These are phyloP conservation scores for Populus deltoides DNA, from an alignment of 345 rosid species.

Conservation along the genomic window DNA sequence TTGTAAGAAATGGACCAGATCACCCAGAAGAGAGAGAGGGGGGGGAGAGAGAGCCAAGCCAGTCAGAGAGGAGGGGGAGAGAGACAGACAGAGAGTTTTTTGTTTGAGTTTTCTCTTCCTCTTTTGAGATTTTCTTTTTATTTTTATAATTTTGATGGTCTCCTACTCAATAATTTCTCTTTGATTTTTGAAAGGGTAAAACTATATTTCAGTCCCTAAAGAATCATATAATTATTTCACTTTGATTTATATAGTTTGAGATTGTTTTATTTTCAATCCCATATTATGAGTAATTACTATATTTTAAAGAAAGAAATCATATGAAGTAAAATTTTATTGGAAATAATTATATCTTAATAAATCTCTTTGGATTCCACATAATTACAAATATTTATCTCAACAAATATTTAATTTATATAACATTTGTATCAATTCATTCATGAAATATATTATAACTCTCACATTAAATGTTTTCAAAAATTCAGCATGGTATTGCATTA, in stretches of 20 bases:
- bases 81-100: background rate
- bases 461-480: no score
- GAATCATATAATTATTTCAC: background rate
- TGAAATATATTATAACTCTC: no score
- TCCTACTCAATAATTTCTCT: background rate
- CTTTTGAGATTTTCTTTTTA: background rate
- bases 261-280: background rate
- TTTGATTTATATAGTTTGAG: background rate
- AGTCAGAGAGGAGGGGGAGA: background rate
- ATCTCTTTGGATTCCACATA: no score
- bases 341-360: background rate
- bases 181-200: conserved; percentile 9
- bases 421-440: no score
- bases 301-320: background rate
- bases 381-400: no score
- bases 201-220: background rate
- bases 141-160: background rate
- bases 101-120: background rate
- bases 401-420: no score
- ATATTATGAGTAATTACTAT: background rate
- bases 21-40: conserved; percentile 19
- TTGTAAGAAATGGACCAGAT: conserved; percentile 33
- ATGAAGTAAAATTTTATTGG: background rate
- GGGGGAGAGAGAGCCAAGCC: background rate
- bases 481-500: no score